Conservation (phyloP, 1,139 yeast species). For the Magnusiomyces magnusii region DNA sequence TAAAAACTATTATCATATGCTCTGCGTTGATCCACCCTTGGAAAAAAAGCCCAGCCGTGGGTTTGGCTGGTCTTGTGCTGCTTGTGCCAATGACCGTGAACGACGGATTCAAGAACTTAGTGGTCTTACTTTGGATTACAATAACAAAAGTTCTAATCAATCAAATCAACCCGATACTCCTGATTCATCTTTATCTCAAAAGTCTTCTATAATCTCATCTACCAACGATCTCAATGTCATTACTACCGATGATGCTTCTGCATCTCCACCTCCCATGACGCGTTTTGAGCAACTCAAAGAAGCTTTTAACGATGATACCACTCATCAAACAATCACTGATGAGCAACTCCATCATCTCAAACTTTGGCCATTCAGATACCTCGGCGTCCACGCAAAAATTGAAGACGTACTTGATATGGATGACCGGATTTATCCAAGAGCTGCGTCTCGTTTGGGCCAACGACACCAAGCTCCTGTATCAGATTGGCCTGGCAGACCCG, state of each 20-base stretch:
- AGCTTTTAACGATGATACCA: constrained; percentile 31
- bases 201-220: neutral
- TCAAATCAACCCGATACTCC: neutral
- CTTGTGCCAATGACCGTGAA: constrained; percentile 43
- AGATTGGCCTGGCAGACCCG: constrained; percentile 60
- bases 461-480: constrained; percentile 66
- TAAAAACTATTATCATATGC: constrained; percentile 61
- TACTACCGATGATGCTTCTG: neutral
- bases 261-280: constrained; percentile 35
- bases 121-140: constrained; percentile 17
- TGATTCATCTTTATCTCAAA: neutral
- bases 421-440: constrained; percentile 77
- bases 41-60: constrained; percentile 77
- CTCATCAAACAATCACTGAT: constrained; percentile 29
- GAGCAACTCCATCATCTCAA: constrained; percentile 29
- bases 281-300: constrained; percentile 52
- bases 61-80: constrained; percentile 89
- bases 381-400: constrained; percentile 67
- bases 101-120: constrained; percentile 23
- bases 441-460: constrained; percentile 69
- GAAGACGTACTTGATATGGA: constrained; percentile 77
- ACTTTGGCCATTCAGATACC: constrained; percentile 69
- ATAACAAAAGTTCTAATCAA: neutral
- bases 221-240: too few relatives aligned
- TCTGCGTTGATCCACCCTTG: constrained; percentile 82